Evolutionary conservation across 768 basidiomycete species (phyloP).

Genomic region (Kondoa subrosea): DNA sequence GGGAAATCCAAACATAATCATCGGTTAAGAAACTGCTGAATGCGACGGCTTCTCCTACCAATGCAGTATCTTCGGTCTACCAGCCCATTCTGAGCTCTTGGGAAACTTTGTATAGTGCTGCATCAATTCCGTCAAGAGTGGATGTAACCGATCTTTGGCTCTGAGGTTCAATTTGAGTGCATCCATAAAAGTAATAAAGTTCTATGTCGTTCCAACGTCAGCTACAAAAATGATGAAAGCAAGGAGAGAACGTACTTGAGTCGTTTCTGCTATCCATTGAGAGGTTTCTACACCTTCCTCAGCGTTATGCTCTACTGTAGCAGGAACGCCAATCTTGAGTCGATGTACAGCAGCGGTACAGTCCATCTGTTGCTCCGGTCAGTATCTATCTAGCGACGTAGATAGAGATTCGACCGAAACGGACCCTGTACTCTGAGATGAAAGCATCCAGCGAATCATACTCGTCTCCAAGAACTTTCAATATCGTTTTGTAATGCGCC

Average conservation of each 20-base stretch:
- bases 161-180: constrained; percentile 76
- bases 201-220: constrained; percentile 44
- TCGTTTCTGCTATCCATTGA: constrained; percentile 96
- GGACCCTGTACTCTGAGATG: constrained; percentile 68
- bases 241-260: constrained; percentile 47
- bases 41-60: constrained; percentile 45
- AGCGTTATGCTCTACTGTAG: constrained; percentile 86
- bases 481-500: constrained; percentile 92
- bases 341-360: constrained; percentile 81
- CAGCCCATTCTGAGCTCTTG: constrained; percentile 90
- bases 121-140: constrained; percentile 85
- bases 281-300: constrained; percentile 83
- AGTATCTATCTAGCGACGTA: not conserved
- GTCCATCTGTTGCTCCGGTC: constrained; percentile 51
- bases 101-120: constrained; percentile 87
- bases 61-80: constrained; percentile 74
- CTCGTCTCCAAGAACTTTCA: constrained; percentile 81
- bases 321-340: constrained; percentile 79
- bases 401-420: constrained; percentile 24
- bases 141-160: constrained; percentile 95
- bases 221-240: not conserved
- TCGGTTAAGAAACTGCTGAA: not conserved
- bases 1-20: not conserved
- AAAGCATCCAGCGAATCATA: constrained; percentile 75
- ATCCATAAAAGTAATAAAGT: constrained; percentile 98